A percentile compares a stretch with the other conserved stretches of the same genome.
These are phyloP conservation scores for Podila verticillata DNA, from an alignment of 192 early-diverging fungal species.

Conservation along the genomic window DNA sequence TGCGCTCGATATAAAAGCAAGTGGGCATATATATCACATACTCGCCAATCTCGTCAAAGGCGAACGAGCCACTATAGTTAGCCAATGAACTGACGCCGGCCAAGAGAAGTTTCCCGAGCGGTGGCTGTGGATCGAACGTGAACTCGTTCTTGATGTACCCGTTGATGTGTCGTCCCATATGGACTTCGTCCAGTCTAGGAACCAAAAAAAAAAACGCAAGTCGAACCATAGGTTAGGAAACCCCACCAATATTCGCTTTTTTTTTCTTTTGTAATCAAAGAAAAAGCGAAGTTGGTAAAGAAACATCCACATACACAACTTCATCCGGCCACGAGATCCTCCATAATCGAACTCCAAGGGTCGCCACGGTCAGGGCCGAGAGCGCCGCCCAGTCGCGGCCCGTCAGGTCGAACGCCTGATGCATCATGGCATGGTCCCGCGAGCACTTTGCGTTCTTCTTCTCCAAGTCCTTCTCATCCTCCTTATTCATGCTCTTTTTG, in stretches of 20 bases:
- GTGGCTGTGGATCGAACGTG: slow-evolving; percentile 59
- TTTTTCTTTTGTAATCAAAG: not conserved
- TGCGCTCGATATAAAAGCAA: slow-evolving; percentile 79
- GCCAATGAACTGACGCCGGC: slow-evolving; percentile 67
- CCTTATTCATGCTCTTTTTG: too few relatives aligned
- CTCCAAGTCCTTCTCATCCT: not conserved
- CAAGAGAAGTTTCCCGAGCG: slow-evolving; percentile 57
- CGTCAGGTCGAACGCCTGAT: not conserved
- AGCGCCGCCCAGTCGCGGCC: slow-evolving; percentile 20
- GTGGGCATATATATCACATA: slow-evolving; percentile 15
- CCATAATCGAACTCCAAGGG: slow-evolving; percentile 38
- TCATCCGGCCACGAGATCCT: slow-evolving; percentile 35
- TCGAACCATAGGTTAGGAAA: not conserved
- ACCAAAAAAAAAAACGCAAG: not conserved
- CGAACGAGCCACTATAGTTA: slow-evolving; percentile 87
- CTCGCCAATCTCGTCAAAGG: slow-evolving; percentile 89
- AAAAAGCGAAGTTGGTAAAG: not conserved
- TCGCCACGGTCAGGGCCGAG: slow-evolving; percentile 16
- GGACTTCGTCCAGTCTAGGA: slow-evolving; percentile 72
- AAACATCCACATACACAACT: slow-evolving; percentile 50
- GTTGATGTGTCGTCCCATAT: slow-evolving; percentile 71
- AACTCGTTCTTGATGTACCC: slow-evolving; percentile 72
- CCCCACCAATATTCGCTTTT: not conserved
- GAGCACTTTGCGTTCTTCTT: slow-evolving; percentile 9
- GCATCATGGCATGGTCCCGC: slow-evolving; percentile 2